phyloP scores from a whole-genome alignment of 768 basidiomycete species.

The Lactifluus subvellereus region DNA sequence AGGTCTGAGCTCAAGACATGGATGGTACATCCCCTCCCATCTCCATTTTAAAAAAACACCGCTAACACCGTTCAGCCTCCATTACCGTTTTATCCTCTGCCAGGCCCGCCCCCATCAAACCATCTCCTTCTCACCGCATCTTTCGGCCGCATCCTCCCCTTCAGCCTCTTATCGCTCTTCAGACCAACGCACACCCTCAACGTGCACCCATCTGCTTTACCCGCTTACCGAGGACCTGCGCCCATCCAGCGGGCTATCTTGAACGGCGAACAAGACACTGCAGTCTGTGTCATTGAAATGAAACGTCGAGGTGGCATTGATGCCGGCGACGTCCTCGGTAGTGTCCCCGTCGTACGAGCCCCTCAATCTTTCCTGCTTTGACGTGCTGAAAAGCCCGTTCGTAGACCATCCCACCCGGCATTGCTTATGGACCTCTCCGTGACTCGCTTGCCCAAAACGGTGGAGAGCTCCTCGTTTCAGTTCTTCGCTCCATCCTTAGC shows the following conservation, averaged over 20 bases:
- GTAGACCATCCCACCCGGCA: conserved; percentile 48
- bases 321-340: conserved; percentile 65
- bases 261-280: conserved; percentile 60
- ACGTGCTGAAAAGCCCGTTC: not conserved
- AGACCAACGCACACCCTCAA: conserved; percentile 58
- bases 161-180: conserved; percentile 56
- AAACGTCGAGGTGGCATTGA: conserved; percentile 58
- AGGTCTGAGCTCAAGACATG: conserved; percentile 59
- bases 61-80: conserved; percentile 37
- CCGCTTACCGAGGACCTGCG: conserved; percentile 82
- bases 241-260: conserved; percentile 83
- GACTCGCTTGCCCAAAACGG: conserved; percentile 56
- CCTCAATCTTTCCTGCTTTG: not conserved
- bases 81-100: conserved; percentile 31
- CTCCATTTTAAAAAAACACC: not conserved
- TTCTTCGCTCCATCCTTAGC: conserved; percentile 55
- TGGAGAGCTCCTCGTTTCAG: conserved; percentile 63
- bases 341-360: conserved; percentile 43
- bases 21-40: conserved; percentile 39
- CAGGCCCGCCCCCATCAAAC: conserved; percentile 27
- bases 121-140: conserved; percentile 82
- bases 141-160: conserved; percentile 80
- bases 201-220: conserved; percentile 85
- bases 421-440: conserved; percentile 51
- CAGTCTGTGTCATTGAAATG: conserved; percentile 80